Evolutionary conservation across 2,329 filamentous ascomycete genomes (phyloP).

Genomic region (Monosporascus ibericus): DNA sequence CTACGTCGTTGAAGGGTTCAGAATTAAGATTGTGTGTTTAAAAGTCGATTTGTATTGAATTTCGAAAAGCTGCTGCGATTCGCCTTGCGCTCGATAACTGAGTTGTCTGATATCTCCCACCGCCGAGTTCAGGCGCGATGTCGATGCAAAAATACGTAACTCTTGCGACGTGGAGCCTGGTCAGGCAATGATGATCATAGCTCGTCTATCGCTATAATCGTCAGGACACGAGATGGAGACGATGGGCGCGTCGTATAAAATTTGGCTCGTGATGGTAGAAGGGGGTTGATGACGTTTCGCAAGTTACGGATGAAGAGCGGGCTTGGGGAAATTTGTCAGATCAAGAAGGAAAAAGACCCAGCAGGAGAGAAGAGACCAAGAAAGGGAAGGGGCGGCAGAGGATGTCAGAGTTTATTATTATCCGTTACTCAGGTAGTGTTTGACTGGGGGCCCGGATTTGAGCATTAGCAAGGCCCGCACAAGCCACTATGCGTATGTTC

Average conservation of each 20-base stretch:
- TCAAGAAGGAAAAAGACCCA: neutral
- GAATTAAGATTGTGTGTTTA: too few species aligned
- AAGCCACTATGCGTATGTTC: neutral
- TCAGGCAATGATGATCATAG: neutral
- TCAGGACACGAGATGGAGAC: neutral
- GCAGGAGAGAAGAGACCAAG: neutral
- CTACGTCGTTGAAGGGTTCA: too few species aligned
- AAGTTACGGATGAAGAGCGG: neutral
- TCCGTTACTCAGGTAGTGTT: neutral
- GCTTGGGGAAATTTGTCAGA: neutral
- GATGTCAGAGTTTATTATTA: conserved; percentile 1
- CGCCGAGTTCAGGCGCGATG: neutral
- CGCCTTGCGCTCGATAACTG: neutral
- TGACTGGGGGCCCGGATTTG: neutral
- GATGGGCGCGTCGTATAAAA: neutral
- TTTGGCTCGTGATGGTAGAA: neutral
- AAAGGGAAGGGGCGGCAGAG: neutral
- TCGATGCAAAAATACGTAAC: neutral
- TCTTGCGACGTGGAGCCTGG: neutral
- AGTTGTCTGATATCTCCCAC: neutral
- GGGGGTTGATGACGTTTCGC: neutral
- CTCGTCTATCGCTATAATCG: neutral
- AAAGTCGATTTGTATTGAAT: too few species aligned
- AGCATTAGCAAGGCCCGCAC: neutral
- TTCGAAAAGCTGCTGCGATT: neutral